Percentiles rank a stretch among this genome's conserved stretches.
Conservation (phyloP, 768 basidiomycete genomes). For the Amanita thiersii region DNA sequence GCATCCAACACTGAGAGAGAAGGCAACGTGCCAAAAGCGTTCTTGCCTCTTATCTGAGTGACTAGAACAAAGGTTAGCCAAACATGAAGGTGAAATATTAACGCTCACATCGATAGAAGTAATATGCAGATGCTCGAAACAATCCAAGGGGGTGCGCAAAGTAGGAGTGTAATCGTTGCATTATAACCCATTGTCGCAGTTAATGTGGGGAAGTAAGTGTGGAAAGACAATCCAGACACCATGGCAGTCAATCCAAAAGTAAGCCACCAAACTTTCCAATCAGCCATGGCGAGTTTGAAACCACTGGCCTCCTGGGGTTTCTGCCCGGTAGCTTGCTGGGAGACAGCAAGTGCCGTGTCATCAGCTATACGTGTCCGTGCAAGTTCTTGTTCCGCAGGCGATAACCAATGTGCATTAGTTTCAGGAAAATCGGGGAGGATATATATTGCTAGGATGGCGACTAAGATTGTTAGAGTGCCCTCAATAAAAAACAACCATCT, state of each 20-base stretch:
- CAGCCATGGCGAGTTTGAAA: slow-evolving; percentile 50
- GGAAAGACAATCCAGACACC: slow-evolving; percentile 57
- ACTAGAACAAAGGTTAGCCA: slow-evolving; percentile 20
- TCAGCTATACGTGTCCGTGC: slow-evolving; percentile 57
- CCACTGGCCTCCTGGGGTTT: slow-evolving; percentile 24
- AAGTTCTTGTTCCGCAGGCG: slow-evolving; percentile 44
- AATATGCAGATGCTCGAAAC: slow-evolving; percentile 55
- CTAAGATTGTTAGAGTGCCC: slow-evolving; percentile 45
- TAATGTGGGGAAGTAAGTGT: slow-evolving; percentile 68
- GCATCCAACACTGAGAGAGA: slow-evolving; percentile 49
- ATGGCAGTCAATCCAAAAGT: slow-evolving; percentile 26
- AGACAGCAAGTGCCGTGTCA: slow-evolving; percentile 28
- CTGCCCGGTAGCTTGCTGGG: slow-evolving; percentile 11
- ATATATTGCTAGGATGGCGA: slow-evolving; percentile 45
- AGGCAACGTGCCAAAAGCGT: slow-evolving; percentile 58
- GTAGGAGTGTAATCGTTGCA: slow-evolving; percentile 56
- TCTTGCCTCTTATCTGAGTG: slow-evolving; percentile 69
- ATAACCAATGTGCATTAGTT: slow-evolving; percentile 45
- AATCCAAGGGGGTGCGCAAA: slow-evolving; percentile 50
- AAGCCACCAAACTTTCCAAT: slow-evolving; percentile 69
- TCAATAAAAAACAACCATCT: slow-evolving; percentile 73
- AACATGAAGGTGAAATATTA: not conserved
- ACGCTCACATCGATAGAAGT: slow-evolving; percentile 35
- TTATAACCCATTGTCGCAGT: slow-evolving; percentile 60
- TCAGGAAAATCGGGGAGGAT: slow-evolving; percentile 72